phyloP scores from a whole-genome alignment of 106 monocot species.

The Xerophyta viscosa region DNA sequence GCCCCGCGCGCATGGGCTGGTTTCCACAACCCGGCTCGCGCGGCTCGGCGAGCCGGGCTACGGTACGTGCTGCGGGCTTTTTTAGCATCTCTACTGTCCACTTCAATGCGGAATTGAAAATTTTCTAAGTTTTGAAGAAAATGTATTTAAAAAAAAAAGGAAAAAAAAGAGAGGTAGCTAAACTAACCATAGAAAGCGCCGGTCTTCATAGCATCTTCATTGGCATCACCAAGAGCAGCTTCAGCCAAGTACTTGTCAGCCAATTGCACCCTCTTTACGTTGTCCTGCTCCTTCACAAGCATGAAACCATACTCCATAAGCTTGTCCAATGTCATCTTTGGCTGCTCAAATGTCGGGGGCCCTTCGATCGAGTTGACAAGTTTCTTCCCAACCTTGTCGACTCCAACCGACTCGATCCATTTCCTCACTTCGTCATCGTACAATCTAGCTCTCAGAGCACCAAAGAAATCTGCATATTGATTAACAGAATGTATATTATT shows the following conservation, averaged over 20 bases:
- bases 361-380: slow-evolving; percentile 87
- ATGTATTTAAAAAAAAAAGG: too few species aligned
- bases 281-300: slow-evolving; percentile 96
- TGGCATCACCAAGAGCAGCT: slow-evolving; percentile 93
- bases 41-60: too few species aligned
- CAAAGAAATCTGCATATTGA: slow-evolving; percentile 92
- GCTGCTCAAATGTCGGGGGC: slow-evolving; percentile 76
- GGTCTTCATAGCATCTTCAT: slow-evolving; percentile 60
- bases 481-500: too few species aligned
- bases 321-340: slow-evolving; percentile 78
- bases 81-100: too few species aligned
- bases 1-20: too few species aligned
- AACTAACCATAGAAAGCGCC: slow-evolving; percentile 73
- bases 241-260: slow-evolving; percentile 87
- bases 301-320: slow-evolving; percentile 88
- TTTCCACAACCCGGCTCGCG: too few species aligned
- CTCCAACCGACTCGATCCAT: slow-evolving; percentile 55
- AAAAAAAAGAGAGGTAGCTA: too few species aligned
- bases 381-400: slow-evolving; percentile 60
- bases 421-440: slow-evolving; percentile 98
- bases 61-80: too few species aligned
- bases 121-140: too few species aligned
- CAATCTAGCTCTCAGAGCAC: slow-evolving; percentile 80
- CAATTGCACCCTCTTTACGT: slow-evolving; percentile 96
- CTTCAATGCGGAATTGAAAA: too few species aligned